Percentiles rank a stretch among this genome's conserved stretches.
Evolutionary conservation across 257 asterid species (phyloP).

Genomic region (Solanum corneliomulleri): DNA sequence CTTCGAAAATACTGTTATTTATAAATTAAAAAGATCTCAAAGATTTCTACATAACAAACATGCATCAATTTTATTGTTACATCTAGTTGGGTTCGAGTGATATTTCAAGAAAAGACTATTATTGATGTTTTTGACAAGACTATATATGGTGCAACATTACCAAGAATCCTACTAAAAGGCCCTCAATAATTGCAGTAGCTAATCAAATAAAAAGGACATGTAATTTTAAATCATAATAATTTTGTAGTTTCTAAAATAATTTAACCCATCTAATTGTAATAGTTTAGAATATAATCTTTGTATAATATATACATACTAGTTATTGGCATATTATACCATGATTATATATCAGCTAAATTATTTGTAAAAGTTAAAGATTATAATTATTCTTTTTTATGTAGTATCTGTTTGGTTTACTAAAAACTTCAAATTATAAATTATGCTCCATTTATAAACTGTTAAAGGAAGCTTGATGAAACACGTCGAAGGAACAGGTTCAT

Average conservation of each 20-base stretch:
- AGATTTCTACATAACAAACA: not conserved
- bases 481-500: no score
- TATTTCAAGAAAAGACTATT: constrained; percentile 5
- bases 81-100: constrained; percentile 6
- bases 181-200: constrained; percentile 2
- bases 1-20: not conserved
- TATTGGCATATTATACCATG: not conserved
- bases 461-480: no score
- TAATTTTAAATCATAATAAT: not conserved
- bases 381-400: not conserved
- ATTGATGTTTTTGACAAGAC: constrained; percentile 2
- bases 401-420: not conserved
- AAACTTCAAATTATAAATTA: no score
- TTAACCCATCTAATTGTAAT: no score
- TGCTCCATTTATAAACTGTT: no score
- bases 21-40: not conserved
- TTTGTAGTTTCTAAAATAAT: no score
- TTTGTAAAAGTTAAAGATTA: not conserved
- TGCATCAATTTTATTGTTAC: not conserved
- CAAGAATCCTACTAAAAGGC: constrained; percentile 3
- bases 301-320: no score
- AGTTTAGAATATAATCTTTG: no score
- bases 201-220: not conserved
- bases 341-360: not conserved
- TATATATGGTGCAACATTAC: not conserved